Evolutionary conservation across 169 alveolate genomes (phyloP).

Genomic region (Blepharisma undulans): DNA sequence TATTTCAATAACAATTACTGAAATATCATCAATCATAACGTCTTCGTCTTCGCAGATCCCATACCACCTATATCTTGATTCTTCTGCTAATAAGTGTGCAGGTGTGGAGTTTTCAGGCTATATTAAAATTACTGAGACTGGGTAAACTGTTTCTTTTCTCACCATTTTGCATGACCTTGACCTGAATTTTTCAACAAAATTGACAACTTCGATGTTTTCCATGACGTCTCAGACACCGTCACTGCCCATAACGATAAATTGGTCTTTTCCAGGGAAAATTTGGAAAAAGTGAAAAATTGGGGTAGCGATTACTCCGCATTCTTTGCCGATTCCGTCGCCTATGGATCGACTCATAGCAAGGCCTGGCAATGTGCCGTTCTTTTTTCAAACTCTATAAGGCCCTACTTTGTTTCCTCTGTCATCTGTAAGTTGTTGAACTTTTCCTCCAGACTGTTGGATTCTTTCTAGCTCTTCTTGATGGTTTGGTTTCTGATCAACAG

Average conservation of each 20-base stretch:
- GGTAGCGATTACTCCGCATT: conserved; percentile 80
- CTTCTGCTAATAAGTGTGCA: conserved; percentile 32
- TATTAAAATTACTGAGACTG: neutral
- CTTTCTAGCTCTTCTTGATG: conserved; percentile 78
- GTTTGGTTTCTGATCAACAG: conserved; percentile 87
- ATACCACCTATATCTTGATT: conserved; percentile 44
- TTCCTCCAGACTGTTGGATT: conserved; percentile 78
- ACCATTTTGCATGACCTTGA: neutral
- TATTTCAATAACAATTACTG: conserved; percentile 29
- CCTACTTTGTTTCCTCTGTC: conserved; percentile 80
- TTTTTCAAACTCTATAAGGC: conserved; percentile 86
- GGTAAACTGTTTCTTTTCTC: neutral
- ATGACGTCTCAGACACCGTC: conserved; percentile 45
- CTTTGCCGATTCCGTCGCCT: conserved; percentile 85
- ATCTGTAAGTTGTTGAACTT: conserved; percentile 65
- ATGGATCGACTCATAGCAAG: conserved; percentile 88
- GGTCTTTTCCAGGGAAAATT: neutral
- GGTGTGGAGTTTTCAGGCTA: neutral
- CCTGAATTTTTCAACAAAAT: conserved; percentile 36
- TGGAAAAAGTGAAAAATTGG: conserved; percentile 65
- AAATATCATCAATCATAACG: conserved; percentile 44
- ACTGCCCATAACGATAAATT: conserved; percentile 18
- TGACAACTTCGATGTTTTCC: conserved; percentile 30
- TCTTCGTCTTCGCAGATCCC: conserved; percentile 37
- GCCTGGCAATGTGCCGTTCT: conserved; percentile 84